Evolutionary conservation across 352 stramenopile species (phyloP).

Genomic region (Halophytophthora batemanensis): DNA sequence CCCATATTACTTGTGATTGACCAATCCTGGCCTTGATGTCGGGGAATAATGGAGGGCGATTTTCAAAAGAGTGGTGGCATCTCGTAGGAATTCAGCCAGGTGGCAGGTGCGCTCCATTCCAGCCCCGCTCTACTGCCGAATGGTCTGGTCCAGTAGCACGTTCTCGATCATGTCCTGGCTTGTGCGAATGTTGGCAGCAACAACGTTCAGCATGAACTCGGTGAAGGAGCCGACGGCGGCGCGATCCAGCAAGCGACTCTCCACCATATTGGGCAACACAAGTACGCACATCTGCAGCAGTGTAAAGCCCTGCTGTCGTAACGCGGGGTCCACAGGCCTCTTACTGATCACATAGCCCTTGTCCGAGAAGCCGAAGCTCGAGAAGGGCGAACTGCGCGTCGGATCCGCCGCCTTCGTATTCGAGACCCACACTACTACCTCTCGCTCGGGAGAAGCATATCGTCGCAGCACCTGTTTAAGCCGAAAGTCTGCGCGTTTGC

Average conservation of each 20-base stretch:
- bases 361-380: slow-evolving; percentile 34
- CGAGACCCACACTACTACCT: slow-evolving; percentile 41
- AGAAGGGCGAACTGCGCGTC: slow-evolving; percentile 30
- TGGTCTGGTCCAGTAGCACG: slow-evolving; percentile 32
- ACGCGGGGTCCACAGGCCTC: no score
- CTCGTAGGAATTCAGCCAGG: no score
- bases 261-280: slow-evolving; percentile 29
- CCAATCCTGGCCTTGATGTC: no score
- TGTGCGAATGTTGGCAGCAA: slow-evolving; percentile 29
- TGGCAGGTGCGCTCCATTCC: background rate
- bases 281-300: slow-evolving; percentile 38
- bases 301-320: slow-evolving; percentile 20
- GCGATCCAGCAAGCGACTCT: slow-evolving; percentile 21
- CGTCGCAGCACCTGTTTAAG: slow-evolving; percentile 34
- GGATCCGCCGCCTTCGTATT: slow-evolving; percentile 31
- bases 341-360: slow-evolving; percentile 44
- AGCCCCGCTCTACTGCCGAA: slow-evolving; percentile 3
- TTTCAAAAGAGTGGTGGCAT: background rate
- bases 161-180: slow-evolving; percentile 39
- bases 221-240: slow-evolving; percentile 28
- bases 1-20: no score
- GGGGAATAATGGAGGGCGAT: no score
- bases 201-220: slow-evolving; percentile 35
- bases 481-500: slow-evolving; percentile 30
- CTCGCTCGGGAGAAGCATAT: slow-evolving; percentile 28